Evolutionary conservation across 805 yeast species (phyloP), one percentile per base, ranked within the genome.

Genomic region (Barnettozyma sucrosica): DNA sequence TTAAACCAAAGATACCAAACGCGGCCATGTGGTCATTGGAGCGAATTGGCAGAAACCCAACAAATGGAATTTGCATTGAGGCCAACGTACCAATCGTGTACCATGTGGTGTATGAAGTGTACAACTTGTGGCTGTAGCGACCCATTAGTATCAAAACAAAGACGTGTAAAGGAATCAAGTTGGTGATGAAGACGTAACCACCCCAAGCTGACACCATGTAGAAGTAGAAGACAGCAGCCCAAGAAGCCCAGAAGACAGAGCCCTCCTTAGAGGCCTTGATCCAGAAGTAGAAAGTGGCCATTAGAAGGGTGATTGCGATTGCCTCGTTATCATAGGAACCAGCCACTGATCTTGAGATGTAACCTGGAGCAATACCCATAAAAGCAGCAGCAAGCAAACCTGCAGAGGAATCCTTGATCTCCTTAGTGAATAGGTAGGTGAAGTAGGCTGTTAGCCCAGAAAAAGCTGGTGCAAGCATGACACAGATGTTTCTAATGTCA

Each of bases 141-240:
- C 99, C 99, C 98, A 93, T 93, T 55, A 88, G 69, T 45, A 93
- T 69, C 63, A 93, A 74, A 43, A 89, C 90, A 62, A 93, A 90
- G 23, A 90, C 89, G 65, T 93, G 99, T 57, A 93, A 74, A 41
- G 99, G 99, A 59, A 93, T 89, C 75, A 95, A 81, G 71, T 93
- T 93, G 50, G 99, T 93, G 69, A 93, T 95, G 74, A 93, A 93
- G 45, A 95, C 99, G 65, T 93, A 93, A 24, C 99, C 99, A 74
- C 99, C 99, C 99, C 99, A 61, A 11, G 99, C 99, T 42, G 95
- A 83, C 45, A 93, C 99, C 99, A 93, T 93, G 75, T 93, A 93
- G 69, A 95, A 93, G 72, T 95, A 93, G 59, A 82, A 85, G 30
- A 89, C 64, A 2, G 99, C 95, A 25, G 97, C 81, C 57, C 85